Evolutionary conservation across 2,329 filamentous ascomycete species (phyloP).

Genomic region (Chaetomiaceae sp.): DNA sequence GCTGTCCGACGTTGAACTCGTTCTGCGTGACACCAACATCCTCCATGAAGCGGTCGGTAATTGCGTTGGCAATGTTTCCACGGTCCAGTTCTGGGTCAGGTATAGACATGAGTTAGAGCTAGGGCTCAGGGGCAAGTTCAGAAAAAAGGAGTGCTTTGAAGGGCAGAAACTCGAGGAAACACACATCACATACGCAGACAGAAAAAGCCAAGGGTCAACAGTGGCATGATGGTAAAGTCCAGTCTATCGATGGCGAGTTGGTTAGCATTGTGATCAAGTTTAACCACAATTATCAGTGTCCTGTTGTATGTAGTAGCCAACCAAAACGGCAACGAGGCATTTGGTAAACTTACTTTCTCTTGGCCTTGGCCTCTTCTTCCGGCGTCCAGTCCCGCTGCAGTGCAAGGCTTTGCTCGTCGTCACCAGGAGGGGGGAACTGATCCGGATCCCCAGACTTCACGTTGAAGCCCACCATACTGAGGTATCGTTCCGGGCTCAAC

Average conservation of each 20-base stretch:
- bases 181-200: constrained; percentile 33
- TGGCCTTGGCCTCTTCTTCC: constrained; percentile 35
- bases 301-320: no score
- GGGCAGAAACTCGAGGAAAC: no score
- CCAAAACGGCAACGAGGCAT: no score
- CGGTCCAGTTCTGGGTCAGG: constrained; percentile 38
- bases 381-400: constrained; percentile 31
- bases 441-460: constrained; percentile 1
- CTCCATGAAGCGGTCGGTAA: constrained; percentile 45
- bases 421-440: constrained; percentile 9
- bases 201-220: constrained; percentile 40
- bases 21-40: constrained; percentile 46
- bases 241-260: no score
- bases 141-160: no score
- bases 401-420: constrained; percentile 31
- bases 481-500: no score
- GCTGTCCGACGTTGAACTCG: constrained; percentile 49
- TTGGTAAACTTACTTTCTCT: constrained; percentile 34
- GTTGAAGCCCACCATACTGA: not conserved
- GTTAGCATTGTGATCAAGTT: not conserved
- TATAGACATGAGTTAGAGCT: not conserved
- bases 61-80: constrained; percentile 40
- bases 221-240: constrained; percentile 40
- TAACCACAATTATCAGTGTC: no score
- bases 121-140: no score